These are phyloP conservation scores for Cladosporium phlei DNA, from an alignment of 2,329 filamentous ascomycete genomes.

Conservation along the genomic window DNA sequence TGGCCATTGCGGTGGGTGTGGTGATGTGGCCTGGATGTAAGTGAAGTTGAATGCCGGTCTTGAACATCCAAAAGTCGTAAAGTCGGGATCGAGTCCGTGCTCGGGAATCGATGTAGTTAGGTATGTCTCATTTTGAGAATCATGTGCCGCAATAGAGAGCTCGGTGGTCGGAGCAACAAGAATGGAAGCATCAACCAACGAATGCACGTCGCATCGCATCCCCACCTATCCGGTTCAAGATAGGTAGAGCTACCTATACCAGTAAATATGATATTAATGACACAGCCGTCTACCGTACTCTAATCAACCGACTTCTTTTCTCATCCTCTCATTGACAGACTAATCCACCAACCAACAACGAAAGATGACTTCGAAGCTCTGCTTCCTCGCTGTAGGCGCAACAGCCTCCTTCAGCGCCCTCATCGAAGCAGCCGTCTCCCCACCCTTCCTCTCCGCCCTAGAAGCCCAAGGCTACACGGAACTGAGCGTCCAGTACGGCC, in stretches of 20 bases:
- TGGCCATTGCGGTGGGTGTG: conserved; percentile 23
- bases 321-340: too few relatives aligned
- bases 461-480: conserved; percentile 59
- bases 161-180: neutral
- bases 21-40: neutral
- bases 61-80: too few relatives aligned
- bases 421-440: conserved; percentile 59
- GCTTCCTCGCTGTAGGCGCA: conserved; percentile 87
- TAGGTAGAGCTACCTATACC: too few relatives aligned
- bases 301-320: too few relatives aligned
- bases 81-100: conserved; percentile 18
- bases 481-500: conserved; percentile 76
- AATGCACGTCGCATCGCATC: too few relatives aligned
- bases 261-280: too few relatives aligned
- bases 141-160: neutral
- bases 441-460: conserved; percentile 60
- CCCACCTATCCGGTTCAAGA: too few relatives aligned
- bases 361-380: conserved; percentile 41
- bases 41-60: neutral
- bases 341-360: too few relatives aligned
- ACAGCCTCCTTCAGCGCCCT: conserved; percentile 77
- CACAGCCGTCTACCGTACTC: too few relatives aligned
- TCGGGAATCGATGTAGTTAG: too few relatives aligned
- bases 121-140: too few relatives aligned
- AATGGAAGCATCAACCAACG: too few relatives aligned